Evolutionary conservation across 73 alveolate species (phyloP).

Genomic region (Paraurostyla sp.): DNA sequence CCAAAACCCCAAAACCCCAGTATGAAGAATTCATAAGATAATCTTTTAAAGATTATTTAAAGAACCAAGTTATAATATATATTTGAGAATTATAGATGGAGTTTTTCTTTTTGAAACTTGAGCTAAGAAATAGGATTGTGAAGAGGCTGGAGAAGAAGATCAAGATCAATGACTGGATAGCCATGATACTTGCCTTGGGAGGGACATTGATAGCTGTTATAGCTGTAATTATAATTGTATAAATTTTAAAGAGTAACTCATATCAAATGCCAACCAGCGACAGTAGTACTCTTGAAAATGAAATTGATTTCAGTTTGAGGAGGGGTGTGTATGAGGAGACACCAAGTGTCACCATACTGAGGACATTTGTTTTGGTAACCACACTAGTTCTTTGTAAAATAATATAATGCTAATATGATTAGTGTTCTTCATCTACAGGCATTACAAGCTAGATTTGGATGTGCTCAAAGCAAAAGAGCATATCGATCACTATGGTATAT

Average conservation of each 20-base stretch:
- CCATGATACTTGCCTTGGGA: conserved; percentile 13
- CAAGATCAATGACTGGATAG: conserved; percentile 42
- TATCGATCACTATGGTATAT: conserved; percentile 37
- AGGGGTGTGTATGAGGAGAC: conserved; percentile 9
- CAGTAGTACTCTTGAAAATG: conserved; percentile 45
- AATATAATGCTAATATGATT: neutral
- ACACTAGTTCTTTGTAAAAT: conserved; percentile 24
- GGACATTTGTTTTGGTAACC: conserved; percentile 16
- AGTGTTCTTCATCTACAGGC: conserved; percentile 38
- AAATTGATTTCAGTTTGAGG: neutral
- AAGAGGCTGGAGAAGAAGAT: conserved; percentile 46
- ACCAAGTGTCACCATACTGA: conserved; percentile 29
- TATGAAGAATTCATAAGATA: neutral
- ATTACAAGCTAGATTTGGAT: conserved; percentile 21
- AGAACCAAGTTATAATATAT: neutral
- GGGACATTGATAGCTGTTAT: conserved; percentile 45
- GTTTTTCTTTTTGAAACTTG: conserved; percentile 38
- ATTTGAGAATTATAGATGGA: conserved; percentile 11
- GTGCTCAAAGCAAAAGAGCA: conserved; percentile 43
- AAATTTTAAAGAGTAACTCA: conserved; percentile 22
- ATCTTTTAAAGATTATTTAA: conserved; percentile 8
- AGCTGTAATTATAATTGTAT: conserved; percentile 16
- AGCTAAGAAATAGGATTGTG: neutral
- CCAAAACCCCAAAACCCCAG: conserved; percentile 27
- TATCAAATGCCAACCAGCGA: conserved; percentile 51